Conservation (phyloP, 2,329 filamentous ascomycete genomes). For the Diaporthe ilicicola region DNA sequence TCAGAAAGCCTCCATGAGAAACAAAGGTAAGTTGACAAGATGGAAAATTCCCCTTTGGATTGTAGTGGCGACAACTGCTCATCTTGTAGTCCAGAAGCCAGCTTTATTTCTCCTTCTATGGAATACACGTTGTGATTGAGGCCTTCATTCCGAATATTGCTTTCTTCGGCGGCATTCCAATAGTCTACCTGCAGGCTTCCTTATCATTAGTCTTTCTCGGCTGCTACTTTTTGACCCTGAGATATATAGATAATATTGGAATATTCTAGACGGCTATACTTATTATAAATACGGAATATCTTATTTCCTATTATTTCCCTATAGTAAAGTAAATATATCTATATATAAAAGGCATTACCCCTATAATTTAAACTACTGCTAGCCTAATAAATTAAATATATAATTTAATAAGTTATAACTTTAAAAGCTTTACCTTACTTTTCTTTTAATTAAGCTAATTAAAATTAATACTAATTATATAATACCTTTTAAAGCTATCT, state of each 20-base stretch:
- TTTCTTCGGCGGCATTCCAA: not conserved
- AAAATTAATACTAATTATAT: too few species aligned
- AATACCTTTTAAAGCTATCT: too few species aligned
- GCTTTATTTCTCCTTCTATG: not conserved
- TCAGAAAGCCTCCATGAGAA: not conserved
- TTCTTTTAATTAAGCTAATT: too few species aligned
- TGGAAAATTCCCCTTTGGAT: not conserved
- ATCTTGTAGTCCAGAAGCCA: not conserved
- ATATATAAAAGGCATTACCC: too few species aligned
- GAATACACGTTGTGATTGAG: not conserved
- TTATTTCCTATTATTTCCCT: too few species aligned
- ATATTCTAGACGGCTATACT: too few species aligned
- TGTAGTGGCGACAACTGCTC: not conserved
- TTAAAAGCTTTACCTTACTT: too few species aligned
- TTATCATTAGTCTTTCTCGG: not conserved
- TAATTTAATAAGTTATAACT: too few species aligned
- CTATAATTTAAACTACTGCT: too few species aligned
- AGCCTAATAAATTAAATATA: too few species aligned
- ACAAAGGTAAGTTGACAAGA: not conserved
- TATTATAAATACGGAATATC: too few species aligned
- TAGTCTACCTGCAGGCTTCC: not conserved
- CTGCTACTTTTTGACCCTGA: not conserved
- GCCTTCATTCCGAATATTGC: not conserved
- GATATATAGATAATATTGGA: not conserved
- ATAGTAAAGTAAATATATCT: too few species aligned